Percentiles rank a stretch among this genome's conserved stretches.
phyloP scores from a whole-genome alignment of 352 stramenopile species.

The Phytophthora aleatoria region DNA sequence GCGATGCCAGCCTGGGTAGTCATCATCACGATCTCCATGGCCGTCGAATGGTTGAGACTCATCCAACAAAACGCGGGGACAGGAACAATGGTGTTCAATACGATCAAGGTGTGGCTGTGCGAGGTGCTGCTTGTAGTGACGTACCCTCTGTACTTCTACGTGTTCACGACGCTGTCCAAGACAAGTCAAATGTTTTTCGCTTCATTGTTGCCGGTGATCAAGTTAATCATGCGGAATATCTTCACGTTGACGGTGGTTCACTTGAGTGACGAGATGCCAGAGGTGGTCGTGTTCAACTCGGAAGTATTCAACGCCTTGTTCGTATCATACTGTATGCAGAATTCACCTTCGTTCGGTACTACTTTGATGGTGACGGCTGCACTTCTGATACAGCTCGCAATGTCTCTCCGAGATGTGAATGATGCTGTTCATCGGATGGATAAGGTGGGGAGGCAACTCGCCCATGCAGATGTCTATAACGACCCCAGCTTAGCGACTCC shows the following conservation, averaged over 20 bases:
- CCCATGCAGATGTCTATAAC: conserved; percentile 10
- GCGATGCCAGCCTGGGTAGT: conserved; percentile 12
- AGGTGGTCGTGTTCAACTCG: conserved; percentile 30
- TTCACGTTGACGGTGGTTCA: conserved; percentile 24
- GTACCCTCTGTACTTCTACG: conserved; percentile 33
- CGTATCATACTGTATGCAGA: conserved; percentile 36
- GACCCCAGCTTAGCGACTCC: neutral
- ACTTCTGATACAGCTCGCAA: conserved; percentile 6
- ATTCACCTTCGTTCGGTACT: conserved; percentile 20
- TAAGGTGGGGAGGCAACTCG: conserved; percentile 8
- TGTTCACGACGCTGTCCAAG: conserved; percentile 28
- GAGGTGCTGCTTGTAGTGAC: conserved; percentile 21
- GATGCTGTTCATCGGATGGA: conserved; percentile 3
- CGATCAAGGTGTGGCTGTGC: conserved; percentile 20
- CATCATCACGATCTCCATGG: conserved; percentile 7
- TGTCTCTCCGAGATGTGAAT: conserved; percentile 27
- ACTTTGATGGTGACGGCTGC: conserved; percentile 24
- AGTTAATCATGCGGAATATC: conserved; percentile 30
- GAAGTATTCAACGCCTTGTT: conserved; percentile 36
- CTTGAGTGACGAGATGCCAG: conserved; percentile 27
- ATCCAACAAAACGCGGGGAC: conserved; percentile 16
- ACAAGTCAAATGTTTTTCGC: conserved; percentile 15
- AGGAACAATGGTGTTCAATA: conserved; percentile 17
- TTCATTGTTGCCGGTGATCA: conserved; percentile 31
- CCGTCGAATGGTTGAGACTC: conserved; percentile 5